Conservation (phyloP, 495 filamentous ascomycete genomes). For the Articulospora tetracladia region DNA sequence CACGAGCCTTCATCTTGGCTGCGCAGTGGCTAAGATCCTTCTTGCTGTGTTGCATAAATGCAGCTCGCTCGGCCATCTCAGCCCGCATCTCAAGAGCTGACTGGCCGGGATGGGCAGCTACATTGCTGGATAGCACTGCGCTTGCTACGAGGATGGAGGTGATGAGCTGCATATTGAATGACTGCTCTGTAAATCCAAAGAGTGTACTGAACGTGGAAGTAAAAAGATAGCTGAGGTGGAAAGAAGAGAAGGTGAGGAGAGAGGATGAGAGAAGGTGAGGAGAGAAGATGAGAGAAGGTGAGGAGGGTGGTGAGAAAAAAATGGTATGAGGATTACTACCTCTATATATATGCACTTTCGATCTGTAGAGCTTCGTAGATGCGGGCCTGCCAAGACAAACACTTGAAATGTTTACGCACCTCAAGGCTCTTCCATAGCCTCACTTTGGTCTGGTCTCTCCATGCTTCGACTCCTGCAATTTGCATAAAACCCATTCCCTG, state of each 20-base stretch:
- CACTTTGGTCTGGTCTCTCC: not conserved
- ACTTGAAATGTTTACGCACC: not conserved
- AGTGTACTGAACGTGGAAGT: not conserved
- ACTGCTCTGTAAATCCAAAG: too few species aligned
- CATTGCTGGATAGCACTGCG: conserved; percentile 6
- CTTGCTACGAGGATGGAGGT: conserved; percentile 3
- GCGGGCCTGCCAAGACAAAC: not conserved
- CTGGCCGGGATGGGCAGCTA: conserved; percentile 38
- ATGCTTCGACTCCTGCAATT: not conserved
- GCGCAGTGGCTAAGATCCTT: conserved; percentile 37
- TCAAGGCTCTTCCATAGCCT: not conserved
- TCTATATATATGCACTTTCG: not conserved
- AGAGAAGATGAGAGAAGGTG: not conserved
- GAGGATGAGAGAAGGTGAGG: not conserved
- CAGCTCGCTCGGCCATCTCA: conserved; percentile 38
- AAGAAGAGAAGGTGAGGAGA: not conserved
- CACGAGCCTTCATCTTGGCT: conserved; percentile 35
- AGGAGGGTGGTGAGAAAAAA: not conserved
- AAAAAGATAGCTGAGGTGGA: not conserved
- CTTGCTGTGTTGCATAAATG: conserved; percentile 32
- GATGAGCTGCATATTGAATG: conserved; percentile 11
- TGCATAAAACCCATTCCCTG: not conserved
- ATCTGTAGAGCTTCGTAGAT: not conserved
- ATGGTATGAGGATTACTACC: not conserved
- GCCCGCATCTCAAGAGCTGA: conserved; percentile 26